phyloP scores from a whole-genome alignment of 2,329 filamentous ascomycete species.

The Aspergillus unguis region DNA sequence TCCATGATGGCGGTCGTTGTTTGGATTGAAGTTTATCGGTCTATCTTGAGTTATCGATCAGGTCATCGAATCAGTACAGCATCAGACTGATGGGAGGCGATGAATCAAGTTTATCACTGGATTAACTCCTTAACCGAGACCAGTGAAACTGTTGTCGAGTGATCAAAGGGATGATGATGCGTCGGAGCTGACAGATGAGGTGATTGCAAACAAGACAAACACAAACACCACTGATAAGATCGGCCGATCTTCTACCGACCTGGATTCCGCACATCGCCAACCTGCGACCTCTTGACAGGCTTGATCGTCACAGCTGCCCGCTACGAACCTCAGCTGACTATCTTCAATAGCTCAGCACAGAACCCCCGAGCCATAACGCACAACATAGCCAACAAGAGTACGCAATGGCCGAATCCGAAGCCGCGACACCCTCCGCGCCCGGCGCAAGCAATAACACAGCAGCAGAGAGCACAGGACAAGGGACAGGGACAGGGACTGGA shows the following conservation, averaged over 20 bases:
- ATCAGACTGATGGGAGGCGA: neutral
- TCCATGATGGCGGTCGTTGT: neutral
- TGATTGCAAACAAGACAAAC: constrained; percentile 39
- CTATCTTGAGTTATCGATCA: neutral
- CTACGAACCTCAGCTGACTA: too few relatives aligned
- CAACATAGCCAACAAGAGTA: neutral
- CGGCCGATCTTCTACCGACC: constrained; percentile 8
- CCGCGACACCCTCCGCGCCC: constrained; percentile 17
- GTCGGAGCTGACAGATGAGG: constrained; percentile 10
- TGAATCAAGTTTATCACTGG: neutral
- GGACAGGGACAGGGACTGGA: neutral
- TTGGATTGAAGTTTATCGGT: too few relatives aligned
- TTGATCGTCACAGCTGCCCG: too few relatives aligned
- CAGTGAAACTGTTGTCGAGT: neutral
- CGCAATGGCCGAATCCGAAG: constrained; percentile 42
- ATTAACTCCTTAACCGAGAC: neutral
- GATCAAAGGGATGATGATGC: neutral
- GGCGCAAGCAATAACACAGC: constrained; percentile 10
- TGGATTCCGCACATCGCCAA: constrained; percentile 4
- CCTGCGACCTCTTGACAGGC: neutral
- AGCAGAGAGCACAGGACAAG: neutral
- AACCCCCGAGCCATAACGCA: neutral
- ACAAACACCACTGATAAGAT: constrained; percentile 22
- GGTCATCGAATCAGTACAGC: too few relatives aligned
- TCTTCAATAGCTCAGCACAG: too few relatives aligned